Conservation (phyloP, 768 basidiomycete species). For the Collybia nuda region DNA sequence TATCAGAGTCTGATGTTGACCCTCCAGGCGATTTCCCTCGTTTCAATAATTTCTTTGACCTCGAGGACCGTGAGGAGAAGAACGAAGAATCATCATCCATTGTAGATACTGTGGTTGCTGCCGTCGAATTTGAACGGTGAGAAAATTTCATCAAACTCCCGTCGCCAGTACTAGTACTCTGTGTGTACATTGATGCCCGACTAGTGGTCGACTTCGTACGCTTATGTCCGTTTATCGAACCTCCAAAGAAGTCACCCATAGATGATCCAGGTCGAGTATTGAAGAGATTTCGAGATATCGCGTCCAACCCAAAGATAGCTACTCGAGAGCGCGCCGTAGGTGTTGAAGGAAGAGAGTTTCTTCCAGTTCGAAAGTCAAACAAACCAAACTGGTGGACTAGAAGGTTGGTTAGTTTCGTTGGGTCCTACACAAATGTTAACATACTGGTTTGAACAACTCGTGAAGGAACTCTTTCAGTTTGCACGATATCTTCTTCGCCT, state of each 20-base stretch:
- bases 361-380: conserved; percentile 82
- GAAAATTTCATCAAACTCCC: conserved; percentile 74
- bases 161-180: conserved; percentile 66
- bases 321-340: conserved; percentile 80
- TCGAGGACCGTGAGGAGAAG: conserved; percentile 42
- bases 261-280: conserved; percentile 64
- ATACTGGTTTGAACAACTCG: conserved; percentile 82
- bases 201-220: conserved; percentile 70
- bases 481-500: conserved; percentile 80
- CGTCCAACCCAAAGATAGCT: conserved; percentile 88
- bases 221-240: conserved; percentile 65
- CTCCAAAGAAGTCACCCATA: conserved; percentile 76
- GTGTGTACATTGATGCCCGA: conserved; percentile 73
- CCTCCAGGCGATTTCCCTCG: conserved; percentile 43
- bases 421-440: conserved; percentile 20
- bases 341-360: conserved; percentile 76
- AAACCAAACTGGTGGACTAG: conserved; percentile 86
- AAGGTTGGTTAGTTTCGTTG: too few relatives aligned
- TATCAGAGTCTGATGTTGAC: conserved; percentile 44
- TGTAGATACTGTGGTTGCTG: conserved; percentile 44
- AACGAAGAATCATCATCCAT: conserved; percentile 62
- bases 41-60: conserved; percentile 44
- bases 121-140: conserved; percentile 67
- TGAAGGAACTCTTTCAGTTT: conserved; percentile 68
- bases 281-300: conserved; percentile 88